Base-by-base conservation (phyloP, 2,329 filamentous ascomycete genomes). In the Colletotrichum ledebouriae region DNA sequence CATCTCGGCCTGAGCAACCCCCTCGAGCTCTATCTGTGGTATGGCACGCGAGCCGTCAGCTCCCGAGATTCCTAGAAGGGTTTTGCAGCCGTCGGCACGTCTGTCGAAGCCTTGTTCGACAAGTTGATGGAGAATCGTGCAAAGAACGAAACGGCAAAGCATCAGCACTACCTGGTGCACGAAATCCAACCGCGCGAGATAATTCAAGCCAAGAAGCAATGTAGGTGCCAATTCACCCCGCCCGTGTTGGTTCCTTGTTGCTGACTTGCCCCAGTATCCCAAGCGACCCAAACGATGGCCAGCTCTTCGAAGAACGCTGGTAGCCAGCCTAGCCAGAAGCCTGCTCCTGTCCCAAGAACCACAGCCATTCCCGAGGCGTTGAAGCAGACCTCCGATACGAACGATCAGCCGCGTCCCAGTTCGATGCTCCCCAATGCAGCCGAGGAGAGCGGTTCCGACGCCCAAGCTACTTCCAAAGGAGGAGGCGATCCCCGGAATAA, bases 51-150 rank as follows among this genome's bases (percentile, higher is more conserved):
- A 7, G 44, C 17, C 44, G 44, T 47, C 17, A 6, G 4, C 44
- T 47, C 44, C 17, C 17, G 44, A 25, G 44, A 47, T 22, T 47
- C 11, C 11, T 47, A 47, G 44, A 47, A 47, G 44, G 44, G 44
- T 47, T 20, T 47, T 12, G 44, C 44, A 47, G 44, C 44, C n/a
- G 17, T 47, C 17, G n/a, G 10, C 15, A 22, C 44, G 2, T 13
- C 44, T 7, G 44, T 11, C 12, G 46, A 49, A 25, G 17, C 17
- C 2, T 49, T 49, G 9, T 49, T 49, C 20, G 4, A 2, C 20
- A 49, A 25, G 46, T 5, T 49, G 2, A 49, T 49, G 1, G 20
- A 49, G 12, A 9, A 25, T 2, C 46, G 46, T 1, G 11, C 9
- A 10, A 49, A 15, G 46, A 17, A 9, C 20, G 20, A 15, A 5